Conservation (phyloP, 805 yeast species). For the Blastobotrys mokoenaii region DNA sequence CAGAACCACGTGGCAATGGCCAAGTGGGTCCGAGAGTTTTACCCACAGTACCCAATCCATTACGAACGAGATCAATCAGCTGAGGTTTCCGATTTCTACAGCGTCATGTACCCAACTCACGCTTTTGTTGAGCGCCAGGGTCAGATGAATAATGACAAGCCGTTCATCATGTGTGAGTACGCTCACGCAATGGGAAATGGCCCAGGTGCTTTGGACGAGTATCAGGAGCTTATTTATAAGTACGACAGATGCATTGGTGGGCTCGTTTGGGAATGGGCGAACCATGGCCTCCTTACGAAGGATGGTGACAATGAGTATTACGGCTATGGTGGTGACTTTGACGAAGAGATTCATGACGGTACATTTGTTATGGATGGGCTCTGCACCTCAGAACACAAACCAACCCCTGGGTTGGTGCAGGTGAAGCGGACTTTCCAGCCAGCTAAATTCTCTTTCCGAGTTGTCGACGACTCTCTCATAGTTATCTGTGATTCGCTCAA, state of each 20-base stretch:
- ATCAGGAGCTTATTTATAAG: constrained; percentile 28
- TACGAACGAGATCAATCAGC: constrained; percentile 29
- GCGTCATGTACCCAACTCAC: constrained; percentile 29
- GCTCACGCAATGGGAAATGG: constrained; percentile 36
- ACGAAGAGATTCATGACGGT: constrained; percentile 31
- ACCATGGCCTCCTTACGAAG: constrained; percentile 27
- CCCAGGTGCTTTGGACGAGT: constrained; percentile 30
- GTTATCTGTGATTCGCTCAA: neutral
- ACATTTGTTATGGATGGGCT: constrained; percentile 34
- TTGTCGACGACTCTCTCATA: neutral
- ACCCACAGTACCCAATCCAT: constrained; percentile 28
- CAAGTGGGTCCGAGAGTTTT: constrained; percentile 21
- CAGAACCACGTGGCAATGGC: constrained; percentile 28
- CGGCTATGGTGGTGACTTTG: constrained; percentile 33
- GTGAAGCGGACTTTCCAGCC: constrained; percentile 31
- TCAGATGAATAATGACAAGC: constrained; percentile 19
- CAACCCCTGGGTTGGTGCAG: constrained; percentile 31
- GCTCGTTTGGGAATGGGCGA: constrained; percentile 35
- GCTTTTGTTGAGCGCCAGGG: constrained; percentile 21
- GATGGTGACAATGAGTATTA: constrained; percentile 17
- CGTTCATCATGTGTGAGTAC: constrained; percentile 32
- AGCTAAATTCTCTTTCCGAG: constrained; percentile 3
- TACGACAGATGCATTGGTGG: constrained; percentile 30
- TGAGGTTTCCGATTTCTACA: constrained; percentile 24
- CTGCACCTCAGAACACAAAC: constrained; percentile 26